Evolutionary conservation across 208 protist species (phyloP), one percentile per base, ranked within the genome.

Genomic region (Crithidia expoeki): DNA sequence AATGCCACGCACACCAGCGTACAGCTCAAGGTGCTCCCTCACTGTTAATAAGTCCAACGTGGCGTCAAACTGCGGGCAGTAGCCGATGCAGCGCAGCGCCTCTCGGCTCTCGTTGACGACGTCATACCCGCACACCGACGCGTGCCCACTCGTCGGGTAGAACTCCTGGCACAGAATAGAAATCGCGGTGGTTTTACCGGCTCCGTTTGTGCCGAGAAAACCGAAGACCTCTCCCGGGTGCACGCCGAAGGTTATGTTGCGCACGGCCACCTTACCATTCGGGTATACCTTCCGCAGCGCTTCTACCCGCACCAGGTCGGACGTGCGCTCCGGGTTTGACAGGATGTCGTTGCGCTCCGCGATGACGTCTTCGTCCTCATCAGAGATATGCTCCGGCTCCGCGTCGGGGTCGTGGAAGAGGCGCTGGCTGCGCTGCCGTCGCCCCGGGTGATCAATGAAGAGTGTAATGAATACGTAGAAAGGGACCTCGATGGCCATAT

Each of bases 31-130:
- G 73, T 99, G 96, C 72, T 99, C 96, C 19, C 86, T 67, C 47
- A 90, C 85, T 28, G 96, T 98, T n/a, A 99, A 74, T 36, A 98
- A 78, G 42, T 94, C 86, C 49, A 96, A 87, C 4, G 92, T 72
- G 27, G 98, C 86, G 75, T 98, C 96, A 78, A 98, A 98, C 76
- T 99, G 97, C 38, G 97, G 96, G 76, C 97, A 99, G 51, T 98
- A 96, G 38, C 98, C 98, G 52, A 98, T 82, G 70, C 81, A 86
- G 50, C 55, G 77, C 67, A 83, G 66, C 40, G 80, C 84, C 55
- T 81, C 70, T 19, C 56, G 30, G 72, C 83, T 81, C 34, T 88
- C 36, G 1, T 34, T 27, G 0, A 89, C 81, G 59, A 89, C 86
- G 65, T 93, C 84, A 34, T 86, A 63, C 11, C 87, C 84, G 49